phyloP scores from a whole-genome alignment of 306 rosid genomes.

The Rosa lucieae region DNA sequence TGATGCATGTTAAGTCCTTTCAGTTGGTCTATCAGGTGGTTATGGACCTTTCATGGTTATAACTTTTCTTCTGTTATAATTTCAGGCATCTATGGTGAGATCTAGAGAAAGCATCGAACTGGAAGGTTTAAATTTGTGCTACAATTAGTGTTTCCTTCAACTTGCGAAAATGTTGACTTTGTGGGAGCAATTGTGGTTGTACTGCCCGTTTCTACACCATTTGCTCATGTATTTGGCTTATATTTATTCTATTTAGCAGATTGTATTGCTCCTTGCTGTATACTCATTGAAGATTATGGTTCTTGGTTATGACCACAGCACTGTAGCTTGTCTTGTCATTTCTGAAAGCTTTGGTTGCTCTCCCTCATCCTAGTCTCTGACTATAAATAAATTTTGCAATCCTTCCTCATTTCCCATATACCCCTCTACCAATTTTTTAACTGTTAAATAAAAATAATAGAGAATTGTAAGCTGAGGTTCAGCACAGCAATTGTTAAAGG shows the following conservation, averaged over 20 bases:
- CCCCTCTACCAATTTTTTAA: too few relatives aligned
- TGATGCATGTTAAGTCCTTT: background rate
- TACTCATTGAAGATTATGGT: background rate
- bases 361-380: too few relatives aligned
- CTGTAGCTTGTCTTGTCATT: background rate
- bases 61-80: background rate
- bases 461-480: too few relatives aligned
- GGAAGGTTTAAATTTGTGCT: background rate
- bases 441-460: too few relatives aligned
- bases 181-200: background rate
- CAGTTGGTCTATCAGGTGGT: background rate
- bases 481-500: too few relatives aligned
- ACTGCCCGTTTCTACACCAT: background rate
- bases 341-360: background rate
- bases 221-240: background rate
- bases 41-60: background rate
- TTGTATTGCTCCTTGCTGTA: background rate
- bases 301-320: background rate
- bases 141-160: background rate
- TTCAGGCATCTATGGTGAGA: conserved; percentile 25
- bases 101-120: background rate
- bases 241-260: background rate
- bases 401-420: background rate
- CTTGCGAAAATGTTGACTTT: background rate
- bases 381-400: too few relatives aligned